Evolutionary conservation across 1,139 yeast genomes (phyloP), one percentile per base, ranked within the genome.

Genomic region (Blastobotrys buckinghamii): DNA sequence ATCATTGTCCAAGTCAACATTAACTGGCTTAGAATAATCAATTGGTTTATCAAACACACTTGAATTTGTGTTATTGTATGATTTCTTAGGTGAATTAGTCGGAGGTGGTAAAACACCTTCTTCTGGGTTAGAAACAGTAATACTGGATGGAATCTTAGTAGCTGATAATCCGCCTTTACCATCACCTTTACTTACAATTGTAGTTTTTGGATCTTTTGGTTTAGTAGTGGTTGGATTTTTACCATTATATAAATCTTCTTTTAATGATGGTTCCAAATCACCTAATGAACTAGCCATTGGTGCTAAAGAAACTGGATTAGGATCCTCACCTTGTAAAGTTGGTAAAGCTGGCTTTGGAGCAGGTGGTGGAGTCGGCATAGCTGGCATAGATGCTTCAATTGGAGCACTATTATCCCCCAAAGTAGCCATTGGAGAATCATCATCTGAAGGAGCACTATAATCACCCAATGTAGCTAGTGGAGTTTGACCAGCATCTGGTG

Each of bases 41-140:
- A 22, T 22, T 22, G 24, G 24, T n/a, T n/a, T n/a, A n/a, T n/a
- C n/a, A n/a, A n/a, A n/a, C n/a, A n/a, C n/a, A n/a, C n/a, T n/a
- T n/a, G n/a, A n/a, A n/a, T n/a, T n/a, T n/a, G n/a, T n/a, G n/a
- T n/a, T n/a, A n/a, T n/a, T n/a, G n/a, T n/a, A n/a, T n/a, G n/a
- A n/a, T n/a, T n/a, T n/a, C n/a, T n/a, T n/a, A n/a, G n/a, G n/a
- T n/a, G n/a, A n/a, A n/a, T n/a, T n/a, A n/a, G n/a, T n/a, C n/a
- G n/a, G n/a, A n/a, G 39, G 39, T 12, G 39, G 39, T 3, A 36
- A 36, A 8, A 36, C 26, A 36, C 39, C 39, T 10, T 9, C 6
- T 36, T 36, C 39, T 36, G 39, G 39, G 13, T 36, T 19, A 16
- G 39, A 17, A 36, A 36, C 39, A 26, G 27, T 36, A n/a, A 36